A percentile compares a stretch with the other conserved stretches of the same genome.
Evolutionary conservation across 805 yeast genomes (phyloP).

Genomic region (Saccharomycopsis sp.): DNA sequence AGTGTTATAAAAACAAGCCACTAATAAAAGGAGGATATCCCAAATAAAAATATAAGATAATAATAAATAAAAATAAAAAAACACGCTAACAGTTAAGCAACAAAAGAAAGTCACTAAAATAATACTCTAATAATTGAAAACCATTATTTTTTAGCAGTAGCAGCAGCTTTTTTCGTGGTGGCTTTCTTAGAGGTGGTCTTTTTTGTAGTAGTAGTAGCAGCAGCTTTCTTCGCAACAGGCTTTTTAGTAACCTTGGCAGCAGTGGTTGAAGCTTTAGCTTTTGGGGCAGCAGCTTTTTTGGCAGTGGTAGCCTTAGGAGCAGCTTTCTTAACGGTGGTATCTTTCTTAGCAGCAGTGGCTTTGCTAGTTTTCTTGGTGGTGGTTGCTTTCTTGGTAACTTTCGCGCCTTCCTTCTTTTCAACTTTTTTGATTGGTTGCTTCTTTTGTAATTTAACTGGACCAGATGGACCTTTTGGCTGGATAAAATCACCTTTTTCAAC

Average conservation of each 20-base stretch:
- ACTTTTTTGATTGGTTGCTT: conserved; percentile 32
- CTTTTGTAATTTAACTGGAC: conserved; percentile 59
- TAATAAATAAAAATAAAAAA: no score
- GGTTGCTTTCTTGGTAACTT: conserved; percentile 23
- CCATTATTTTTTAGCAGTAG: conserved; percentile 3
- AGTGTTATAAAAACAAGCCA: no score
- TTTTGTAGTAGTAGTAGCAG: conserved; percentile 24
- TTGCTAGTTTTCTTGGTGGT: conserved; percentile 27
- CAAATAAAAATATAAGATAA: no score
- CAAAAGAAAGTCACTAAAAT: no score
- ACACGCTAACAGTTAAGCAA: no score
- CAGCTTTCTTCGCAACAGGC: conserved; percentile 20
- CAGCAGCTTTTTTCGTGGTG: conserved; percentile 13
- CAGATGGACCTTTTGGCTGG: conserved; percentile 89
- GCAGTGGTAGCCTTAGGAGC: conserved; percentile 28
- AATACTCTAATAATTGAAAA: no score
- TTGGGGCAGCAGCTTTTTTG: conserved; percentile 22
- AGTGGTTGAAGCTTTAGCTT: conserved; percentile 19
- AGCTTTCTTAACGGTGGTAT: conserved; percentile 26
- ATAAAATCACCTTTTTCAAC: conserved; percentile 67
- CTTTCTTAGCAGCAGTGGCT: conserved; percentile 27
- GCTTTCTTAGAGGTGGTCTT: conserved; percentile 13
- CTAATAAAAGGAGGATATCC: no score
- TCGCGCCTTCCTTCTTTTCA: conserved; percentile 26
- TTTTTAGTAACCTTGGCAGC: conserved; percentile 21